Evolutionary conservation across 2,329 filamentous ascomycete species (phyloP), one percentile per base, ranked within the genome.

Genomic region (Tolypocladium nubicola): DNA sequence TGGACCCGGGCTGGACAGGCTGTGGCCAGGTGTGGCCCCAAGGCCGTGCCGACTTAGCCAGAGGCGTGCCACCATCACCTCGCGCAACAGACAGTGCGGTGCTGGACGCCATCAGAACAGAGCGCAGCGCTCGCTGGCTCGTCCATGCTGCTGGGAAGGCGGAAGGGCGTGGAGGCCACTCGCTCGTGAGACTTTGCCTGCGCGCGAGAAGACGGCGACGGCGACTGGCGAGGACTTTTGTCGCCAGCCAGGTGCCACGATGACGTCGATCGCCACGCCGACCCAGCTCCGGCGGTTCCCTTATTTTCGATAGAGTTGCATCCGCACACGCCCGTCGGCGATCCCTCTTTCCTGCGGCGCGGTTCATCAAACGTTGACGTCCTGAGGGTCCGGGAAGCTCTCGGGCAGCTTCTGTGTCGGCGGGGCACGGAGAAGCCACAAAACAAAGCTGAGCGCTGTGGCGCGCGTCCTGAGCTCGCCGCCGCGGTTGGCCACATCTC

Each of bases 41-140:
- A n/a, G 37, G 53, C n/a, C 57, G 57, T 61, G 61, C 61, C 61
- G 59, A 62, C 41, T 60, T 63, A 62, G 52, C 61, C 61, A 63
- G 61, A 60, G 56, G 56, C 57, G 58, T 53, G 57, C 41, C 53
- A 19, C 52, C 23, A 33, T 26, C 49, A 40, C 26, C 14, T n/a
- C 26, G 35, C 5, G 54, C n/a, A 19, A 21, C n/a, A 19, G 16
- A 26, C 26, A 33, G 6, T 19, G 10, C n/a, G 26, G 23, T 14
- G 21, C 26, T 40, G 37, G 33, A 16, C 53, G 47, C 8, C 26
- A 16, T n/a, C 14, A 6, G 10, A 33, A 4, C 30, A 4, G 16
- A 11, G 16, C 26, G 43, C 23, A 30, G 13, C 23, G 23, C 23
- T 7, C 43, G 23, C 7, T 16, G 6, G 26, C 8, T 50, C 26